phyloP scores from a whole-genome alignment of 805 yeast genomes.

The Yarrowia sp. region DNA sequence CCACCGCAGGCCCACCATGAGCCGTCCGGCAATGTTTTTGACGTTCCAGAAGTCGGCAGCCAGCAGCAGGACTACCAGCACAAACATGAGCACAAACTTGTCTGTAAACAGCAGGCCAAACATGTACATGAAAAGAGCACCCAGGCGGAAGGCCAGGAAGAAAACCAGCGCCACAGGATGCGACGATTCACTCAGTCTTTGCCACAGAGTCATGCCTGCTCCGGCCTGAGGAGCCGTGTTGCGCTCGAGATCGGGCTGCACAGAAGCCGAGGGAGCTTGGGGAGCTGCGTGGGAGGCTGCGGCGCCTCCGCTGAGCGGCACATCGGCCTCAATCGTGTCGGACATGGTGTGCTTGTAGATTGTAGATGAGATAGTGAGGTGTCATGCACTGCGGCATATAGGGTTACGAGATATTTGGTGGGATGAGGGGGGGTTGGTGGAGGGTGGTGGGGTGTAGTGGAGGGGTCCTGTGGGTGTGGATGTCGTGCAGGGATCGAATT shows the following conservation, averaged over 20 bases:
- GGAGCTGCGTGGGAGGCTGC: not conserved
- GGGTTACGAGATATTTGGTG: not conserved
- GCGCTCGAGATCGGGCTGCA: conserved; percentile 17
- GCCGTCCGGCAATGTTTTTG: conserved; percentile 85
- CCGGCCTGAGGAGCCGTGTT: not conserved
- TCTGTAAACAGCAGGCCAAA: conserved; percentile 69
- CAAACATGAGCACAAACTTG: conserved; percentile 72
- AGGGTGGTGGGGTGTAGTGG: too few relatives aligned
- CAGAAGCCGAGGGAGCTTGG: not conserved
- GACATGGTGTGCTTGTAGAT: not conserved
- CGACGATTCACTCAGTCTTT: conserved; percentile 62
- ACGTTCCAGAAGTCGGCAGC: conserved; percentile 94
- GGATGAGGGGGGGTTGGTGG: not conserved
- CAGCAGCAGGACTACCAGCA: conserved; percentile 66
- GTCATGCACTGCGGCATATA: conserved; percentile 13
- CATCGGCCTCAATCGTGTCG: conserved; percentile 23
- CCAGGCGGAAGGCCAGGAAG: conserved; percentile 59
- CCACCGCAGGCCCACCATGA: conserved; percentile 87
- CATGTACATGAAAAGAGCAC: conserved; percentile 62
- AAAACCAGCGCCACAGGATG: conserved; percentile 77
- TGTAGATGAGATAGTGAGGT: not conserved
- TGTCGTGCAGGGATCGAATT: too few relatives aligned
- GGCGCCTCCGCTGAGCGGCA: not conserved
- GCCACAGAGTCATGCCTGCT: conserved; percentile 41
- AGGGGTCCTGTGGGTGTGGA: too few relatives aligned